A percentile compares a stretch with the other conserved stretches of the same genome.
phyloP scores from a whole-genome alignment of 1,139 yeast genomes.

The Hansenula sp. region DNA sequence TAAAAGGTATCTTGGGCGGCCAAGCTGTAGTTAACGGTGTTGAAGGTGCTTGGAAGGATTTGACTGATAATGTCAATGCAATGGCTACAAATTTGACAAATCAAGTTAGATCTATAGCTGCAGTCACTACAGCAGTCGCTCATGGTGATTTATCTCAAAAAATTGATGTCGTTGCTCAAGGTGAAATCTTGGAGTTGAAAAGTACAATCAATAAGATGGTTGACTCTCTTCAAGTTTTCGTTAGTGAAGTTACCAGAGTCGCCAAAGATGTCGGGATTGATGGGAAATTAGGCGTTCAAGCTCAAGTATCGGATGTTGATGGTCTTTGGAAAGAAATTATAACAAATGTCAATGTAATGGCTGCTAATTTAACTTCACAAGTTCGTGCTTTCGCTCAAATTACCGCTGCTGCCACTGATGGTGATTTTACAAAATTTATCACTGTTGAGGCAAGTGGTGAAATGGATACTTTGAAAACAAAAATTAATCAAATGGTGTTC shows the following conservation, averaged over 20 bases:
- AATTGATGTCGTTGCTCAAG: conserved; percentile 87
- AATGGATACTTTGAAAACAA: conserved; percentile 89
- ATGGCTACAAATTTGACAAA: conserved; percentile 89
- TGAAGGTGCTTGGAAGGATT: conserved; percentile 92
- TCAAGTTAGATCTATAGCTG: conserved; percentile 86
- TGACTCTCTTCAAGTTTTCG: conserved; percentile 83
- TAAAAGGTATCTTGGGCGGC: conserved; percentile 85
- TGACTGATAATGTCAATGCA: conserved; percentile 82
- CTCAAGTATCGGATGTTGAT: conserved; percentile 86
- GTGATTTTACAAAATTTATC: conserved; percentile 84
- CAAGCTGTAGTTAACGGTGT: conserved; percentile 91
- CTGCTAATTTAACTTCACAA: conserved; percentile 84
- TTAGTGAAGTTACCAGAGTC: conserved; percentile 83
- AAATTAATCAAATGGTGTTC: conserved; percentile 88
- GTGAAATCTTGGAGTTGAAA: conserved; percentile 79
- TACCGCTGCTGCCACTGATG: conserved; percentile 92
- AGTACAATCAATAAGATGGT: conserved; percentile 85
- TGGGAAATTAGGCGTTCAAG: conserved; percentile 89
- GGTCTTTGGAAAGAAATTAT: conserved; percentile 92
- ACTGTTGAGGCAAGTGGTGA: conserved; percentile 92
- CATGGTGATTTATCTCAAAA: conserved; percentile 87
- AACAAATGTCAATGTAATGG: conserved; percentile 92
- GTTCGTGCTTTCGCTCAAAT: conserved; percentile 92
- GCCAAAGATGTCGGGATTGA: conserved; percentile 93
- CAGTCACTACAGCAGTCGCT: conserved; percentile 90